Evolutionary conservation across 805 yeast species (phyloP), one percentile per base, ranked within the genome.

Genomic region (Myxozyma neotropica): DNA sequence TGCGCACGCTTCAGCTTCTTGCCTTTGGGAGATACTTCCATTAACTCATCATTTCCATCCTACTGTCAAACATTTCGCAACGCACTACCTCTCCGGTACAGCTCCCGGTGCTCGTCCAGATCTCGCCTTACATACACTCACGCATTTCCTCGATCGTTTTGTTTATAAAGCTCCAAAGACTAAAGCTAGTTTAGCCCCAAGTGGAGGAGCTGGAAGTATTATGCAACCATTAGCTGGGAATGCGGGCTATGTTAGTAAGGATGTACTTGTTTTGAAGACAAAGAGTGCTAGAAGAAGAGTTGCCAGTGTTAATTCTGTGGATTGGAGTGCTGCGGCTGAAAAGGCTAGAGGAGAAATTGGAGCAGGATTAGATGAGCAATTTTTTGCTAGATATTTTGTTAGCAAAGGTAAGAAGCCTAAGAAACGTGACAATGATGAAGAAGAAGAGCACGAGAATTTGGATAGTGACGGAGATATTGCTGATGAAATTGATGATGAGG

Each of bases 61-160:
- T 39, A 89, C 97, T 0, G 88, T 93, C 40, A 80, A 88, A 50
- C 78, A 88, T 8, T 94, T 91, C 70, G 96, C 97, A 0, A 77
- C 80, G 45, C 81, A 86, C 7, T 77, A 87, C 39, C 68, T 87
- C 10, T 81, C 78, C 10, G 81, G 75, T 19, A 68, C 70, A 31
- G 69, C 72, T 48, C 48, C 63, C 1, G 73, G 81, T 13, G 78
- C 80, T 7, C 88, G 91, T 69, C 99, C 99, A 3, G 98, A 94
- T 74, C 77, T 94, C 55, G 96, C 96, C 5, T 81, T 94, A 61
- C 93, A 84, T 74, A 86, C 97, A 0, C 78, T 94, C 64, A 80
- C 88, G 21, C 97, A 91, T 74, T 94, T 94, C 83, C 80, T 94
- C 75, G 97, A 94, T 74, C 83, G 96, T 73, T 94, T 95, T 75